Conservation (phyloP, 768 basidiomycete genomes). For the Lactifluus piperatus region DNA sequence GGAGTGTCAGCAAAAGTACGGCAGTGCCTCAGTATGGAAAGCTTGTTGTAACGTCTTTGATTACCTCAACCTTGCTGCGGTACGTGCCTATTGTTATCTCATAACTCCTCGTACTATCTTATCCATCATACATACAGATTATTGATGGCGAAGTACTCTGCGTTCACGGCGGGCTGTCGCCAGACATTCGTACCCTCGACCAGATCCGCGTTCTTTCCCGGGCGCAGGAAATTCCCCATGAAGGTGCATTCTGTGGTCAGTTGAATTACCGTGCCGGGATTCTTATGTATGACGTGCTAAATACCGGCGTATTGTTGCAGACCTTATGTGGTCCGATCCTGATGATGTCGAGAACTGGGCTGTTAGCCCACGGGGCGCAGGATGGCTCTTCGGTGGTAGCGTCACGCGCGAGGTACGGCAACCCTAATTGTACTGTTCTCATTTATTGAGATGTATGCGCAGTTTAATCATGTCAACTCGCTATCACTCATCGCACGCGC, state of each 20-base stretch:
- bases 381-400: constrained; percentile 85
- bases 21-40: constrained; percentile 92
- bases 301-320: constrained; percentile 30
- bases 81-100: constrained; percentile 30
- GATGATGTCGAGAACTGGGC: constrained; percentile 96
- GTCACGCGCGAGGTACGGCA: constrained; percentile 71
- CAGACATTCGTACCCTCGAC: constrained; percentile 90
- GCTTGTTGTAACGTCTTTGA: constrained; percentile 96
- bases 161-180: constrained; percentile 93
- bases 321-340: constrained; percentile 98
- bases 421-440: background rate
- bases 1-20: constrained; percentile 98
- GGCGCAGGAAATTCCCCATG: constrained; percentile 97
- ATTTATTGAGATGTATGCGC: background rate
- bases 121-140: constrained; percentile 44
- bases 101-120: background rate
- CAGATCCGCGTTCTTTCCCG: constrained; percentile 88
- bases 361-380: constrained; percentile 91
- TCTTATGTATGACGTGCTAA: background rate
- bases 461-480: constrained; percentile 92
- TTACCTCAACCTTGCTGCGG: constrained; percentile 89
- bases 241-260: constrained; percentile 90
- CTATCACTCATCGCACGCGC: constrained; percentile 87
- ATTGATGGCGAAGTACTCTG: constrained; percentile 90
- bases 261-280: background rate